Conservation (phyloP, 208 protist species). For the Crithidia acanthocephali region DNA sequence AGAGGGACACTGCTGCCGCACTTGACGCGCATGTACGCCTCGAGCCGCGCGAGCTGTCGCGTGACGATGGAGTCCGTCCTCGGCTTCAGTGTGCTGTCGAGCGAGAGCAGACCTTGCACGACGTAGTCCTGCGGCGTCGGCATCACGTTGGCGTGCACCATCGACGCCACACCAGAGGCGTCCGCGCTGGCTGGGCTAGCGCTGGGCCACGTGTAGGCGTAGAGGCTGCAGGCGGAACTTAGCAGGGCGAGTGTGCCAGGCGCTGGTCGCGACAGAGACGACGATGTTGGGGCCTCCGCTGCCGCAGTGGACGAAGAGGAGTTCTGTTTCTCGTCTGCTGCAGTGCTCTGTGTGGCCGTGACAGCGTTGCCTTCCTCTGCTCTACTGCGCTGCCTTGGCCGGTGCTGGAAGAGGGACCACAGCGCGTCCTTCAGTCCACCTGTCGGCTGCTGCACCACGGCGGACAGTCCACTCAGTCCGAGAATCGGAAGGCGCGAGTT, state of each 20-base stretch:
- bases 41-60: conserved; percentile 45
- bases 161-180: conserved; percentile 5
- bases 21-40: conserved; percentile 65
- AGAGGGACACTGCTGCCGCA: conserved; percentile 47
- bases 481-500: conserved; percentile 74
- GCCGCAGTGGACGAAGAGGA: not conserved
- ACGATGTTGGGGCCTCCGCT: not conserved
- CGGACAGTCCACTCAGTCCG: conserved; percentile 56
- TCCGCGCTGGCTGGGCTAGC: not conserved
- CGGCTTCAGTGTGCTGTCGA: conserved; percentile 46
- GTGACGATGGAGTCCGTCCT: conserved; percentile 10
- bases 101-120: conserved; percentile 61
- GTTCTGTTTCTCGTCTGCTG: not conserved
- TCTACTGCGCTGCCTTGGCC: not conserved
- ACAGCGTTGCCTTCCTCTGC: not conserved
- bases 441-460: conserved; percentile 31
- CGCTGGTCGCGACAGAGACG: conserved; percentile 7
- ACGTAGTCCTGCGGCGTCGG: conserved; percentile 25
- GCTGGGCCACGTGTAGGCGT: conserved; percentile 37
- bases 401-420: conserved; percentile 33
- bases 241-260: conserved; percentile 32
- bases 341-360: not conserved
- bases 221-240: conserved; percentile 41
- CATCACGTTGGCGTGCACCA: conserved; percentile 17
- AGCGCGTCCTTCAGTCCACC: conserved; percentile 31